Base-by-base conservation (phyloP, 2,329 filamentous ascomycete species). In the Cryphonectria nitschkei region DNA sequence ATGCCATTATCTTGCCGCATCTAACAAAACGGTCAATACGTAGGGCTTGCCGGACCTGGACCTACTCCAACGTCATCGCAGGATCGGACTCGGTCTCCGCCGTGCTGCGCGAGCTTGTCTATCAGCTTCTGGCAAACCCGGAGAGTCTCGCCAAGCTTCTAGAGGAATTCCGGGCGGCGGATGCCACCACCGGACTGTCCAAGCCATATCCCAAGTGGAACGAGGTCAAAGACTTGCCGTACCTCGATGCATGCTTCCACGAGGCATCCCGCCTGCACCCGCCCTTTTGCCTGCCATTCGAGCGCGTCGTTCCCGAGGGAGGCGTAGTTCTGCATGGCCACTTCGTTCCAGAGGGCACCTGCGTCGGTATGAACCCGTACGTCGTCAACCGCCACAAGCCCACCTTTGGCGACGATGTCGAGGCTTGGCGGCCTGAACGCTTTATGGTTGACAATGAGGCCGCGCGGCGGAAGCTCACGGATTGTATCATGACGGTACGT, bases 301-400 rank as follows among this genome's bases (percentile, higher is more conserved):
- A 74, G 14, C 72, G 77, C 64, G 70, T 76, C n/a, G 74, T 76
- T 2, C 74, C 77, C 0, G 34, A 65, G 2, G 74, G 70, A 4
- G 78, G 77, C 0, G 64, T 76, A n/a, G 74, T 71, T 58, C 68
- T 91, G 4, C 85, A 86, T 0, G 87, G 84, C 2, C 87, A 87
- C 2, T 72, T 70, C 87, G 86, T 0, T 86, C 88, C 69, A 84
- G 90, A 2, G 88, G 88, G 9, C 88, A 85, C 77, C 14, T 34
- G 64, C 6, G 62, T 69, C 1, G 68, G 68, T 8, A 60, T 58
- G 50, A 89, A 86, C 72, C 83, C 88, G 0, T 90, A 86, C 85
- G 87, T 89, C 0, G 79, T 92, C n/a, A 88, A 91, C 74, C 84
- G 86, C 0, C 81, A 86, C 11, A 81, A 82, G 3, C 83, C 86